These are phyloP conservation scores for Panus rudis DNA, from an alignment of 768 basidiomycete genomes.

Conservation along the genomic window DNA sequence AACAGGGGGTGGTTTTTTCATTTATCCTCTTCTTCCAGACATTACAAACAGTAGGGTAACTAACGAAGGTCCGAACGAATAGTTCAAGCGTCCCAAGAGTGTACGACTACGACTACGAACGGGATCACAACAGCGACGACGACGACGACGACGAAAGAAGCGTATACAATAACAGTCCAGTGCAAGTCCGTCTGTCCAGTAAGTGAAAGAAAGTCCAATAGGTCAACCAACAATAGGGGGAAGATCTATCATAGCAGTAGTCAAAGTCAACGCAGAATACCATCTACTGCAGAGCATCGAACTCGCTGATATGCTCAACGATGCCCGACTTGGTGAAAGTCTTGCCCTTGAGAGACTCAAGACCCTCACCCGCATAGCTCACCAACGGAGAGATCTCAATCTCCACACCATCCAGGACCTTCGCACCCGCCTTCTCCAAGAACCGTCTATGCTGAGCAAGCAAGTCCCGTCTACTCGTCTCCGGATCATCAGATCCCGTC, in stretches of 20 bases:
- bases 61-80: no score
- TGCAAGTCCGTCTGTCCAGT: background rate
- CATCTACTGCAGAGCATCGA: constrained; percentile 61
- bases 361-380: constrained; percentile 88
- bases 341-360: constrained; percentile 73
- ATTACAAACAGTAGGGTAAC: no score
- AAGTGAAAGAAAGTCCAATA: constrained; percentile 16
- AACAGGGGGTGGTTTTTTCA: no score
- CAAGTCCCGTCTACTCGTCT: constrained; percentile 85
- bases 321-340: constrained; percentile 69
- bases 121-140: background rate
- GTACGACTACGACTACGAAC: background rate
- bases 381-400: constrained; percentile 88
- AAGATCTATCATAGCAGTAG: no score
- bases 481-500: constrained; percentile 81
- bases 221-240: no score
- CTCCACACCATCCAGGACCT: constrained; percentile 64
- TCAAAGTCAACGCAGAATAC: no score
- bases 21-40: no score
- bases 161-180: constrained; percentile 10
- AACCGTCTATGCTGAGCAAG: constrained; percentile 83
- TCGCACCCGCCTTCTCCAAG: constrained; percentile 73
- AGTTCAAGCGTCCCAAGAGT: background rate
- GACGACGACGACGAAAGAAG: background rate
- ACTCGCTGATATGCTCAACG: constrained; percentile 57